A percentile compares a stretch with the other conserved stretches of the same genome.
These are phyloP conservation scores for Meira nashicola DNA, from an alignment of 1,284 basidiomycete species.

Conservation along the genomic window DNA sequence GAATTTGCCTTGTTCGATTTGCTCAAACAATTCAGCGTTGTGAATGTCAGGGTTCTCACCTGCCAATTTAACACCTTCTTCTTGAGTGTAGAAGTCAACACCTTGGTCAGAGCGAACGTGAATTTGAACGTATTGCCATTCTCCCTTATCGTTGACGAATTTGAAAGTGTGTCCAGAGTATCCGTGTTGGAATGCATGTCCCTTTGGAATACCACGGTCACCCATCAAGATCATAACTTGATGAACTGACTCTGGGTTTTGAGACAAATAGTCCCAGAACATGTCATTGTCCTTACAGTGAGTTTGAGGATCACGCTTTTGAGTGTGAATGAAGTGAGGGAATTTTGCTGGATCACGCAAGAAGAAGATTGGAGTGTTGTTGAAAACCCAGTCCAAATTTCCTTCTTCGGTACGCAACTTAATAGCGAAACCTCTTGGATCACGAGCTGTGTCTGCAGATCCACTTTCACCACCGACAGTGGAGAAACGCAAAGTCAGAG, in stretches of 20 bases:
- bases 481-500: conserved; percentile 41
- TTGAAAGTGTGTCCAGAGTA: conserved; percentile 90
- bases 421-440: conserved; percentile 85
- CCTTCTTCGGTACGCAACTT: conserved; percentile 85
- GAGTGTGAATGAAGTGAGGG: conserved; percentile 14
- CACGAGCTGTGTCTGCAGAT: conserved; percentile 81
- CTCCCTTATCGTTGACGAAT: conserved; percentile 73
- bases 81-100: conserved; percentile 55
- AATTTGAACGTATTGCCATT: conserved; percentile 73
- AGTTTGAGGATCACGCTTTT: conserved; percentile 70
- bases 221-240: conserved; percentile 59
- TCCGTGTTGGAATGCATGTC: conserved; percentile 64
- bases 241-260: conserved; percentile 22
- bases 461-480: conserved; percentile 41
- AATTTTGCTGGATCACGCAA: conserved; percentile 55
- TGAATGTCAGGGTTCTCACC: conserved; percentile 68
- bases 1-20: conserved; percentile 71
- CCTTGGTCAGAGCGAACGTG: conserved; percentile 67
- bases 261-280: conserved; percentile 67
- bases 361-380: conserved; percentile 50
- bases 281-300: conserved; percentile 67
- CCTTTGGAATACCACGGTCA: conserved; percentile 84
- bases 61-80: conserved; percentile 57
- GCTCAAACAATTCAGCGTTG: conserved; percentile 65
- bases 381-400: conserved; percentile 24